phyloP scores from a whole-genome alignment of 345 rosid genomes.

The Salix suchowensis region DNA sequence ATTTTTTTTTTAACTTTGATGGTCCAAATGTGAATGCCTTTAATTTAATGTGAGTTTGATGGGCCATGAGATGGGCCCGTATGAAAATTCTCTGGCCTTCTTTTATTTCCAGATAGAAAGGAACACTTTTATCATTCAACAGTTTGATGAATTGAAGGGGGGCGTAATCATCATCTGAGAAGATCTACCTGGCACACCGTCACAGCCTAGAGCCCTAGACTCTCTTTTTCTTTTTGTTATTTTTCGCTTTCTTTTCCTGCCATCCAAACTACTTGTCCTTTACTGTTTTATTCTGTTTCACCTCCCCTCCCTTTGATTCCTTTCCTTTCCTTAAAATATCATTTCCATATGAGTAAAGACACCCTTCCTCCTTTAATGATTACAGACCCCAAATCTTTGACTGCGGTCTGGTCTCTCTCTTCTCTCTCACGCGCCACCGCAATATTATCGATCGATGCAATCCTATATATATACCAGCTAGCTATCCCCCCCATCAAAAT shows the following conservation, averaged over 20 bases:
- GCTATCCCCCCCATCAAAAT: background rate
- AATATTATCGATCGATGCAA: background rate
- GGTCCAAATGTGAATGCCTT: background rate
- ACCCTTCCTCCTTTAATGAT: constrained; percentile 29
- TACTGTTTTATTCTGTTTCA: constrained; percentile 12
- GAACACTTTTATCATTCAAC: constrained; percentile 41
- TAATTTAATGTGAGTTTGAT: background rate
- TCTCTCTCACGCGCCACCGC: background rate
- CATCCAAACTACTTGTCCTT: constrained; percentile 35
- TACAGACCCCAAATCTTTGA: constrained; percentile 35
- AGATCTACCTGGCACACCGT: constrained; percentile 42
- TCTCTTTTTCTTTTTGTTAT: constrained; percentile 16
- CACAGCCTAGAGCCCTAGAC: background rate
- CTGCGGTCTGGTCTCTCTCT: constrained; percentile 9
- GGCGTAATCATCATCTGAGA: constrained; percentile 12
- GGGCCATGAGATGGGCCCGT: background rate
- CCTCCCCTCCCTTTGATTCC: background rate
- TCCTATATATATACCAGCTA: background rate
- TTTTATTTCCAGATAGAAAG: constrained; percentile 17
- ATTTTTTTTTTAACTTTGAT: background rate
- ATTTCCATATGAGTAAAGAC: constrained; percentile 38
- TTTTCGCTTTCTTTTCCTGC: constrained; percentile 6
- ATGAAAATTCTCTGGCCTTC: background rate
- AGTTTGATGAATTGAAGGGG: constrained; percentile 23
- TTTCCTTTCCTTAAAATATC: constrained; percentile 43